Evolutionary conservation across 2,329 filamentous ascomycete genomes (phyloP), one percentile per base, ranked within the genome.

Genomic region (Whalleya microplaca): DNA sequence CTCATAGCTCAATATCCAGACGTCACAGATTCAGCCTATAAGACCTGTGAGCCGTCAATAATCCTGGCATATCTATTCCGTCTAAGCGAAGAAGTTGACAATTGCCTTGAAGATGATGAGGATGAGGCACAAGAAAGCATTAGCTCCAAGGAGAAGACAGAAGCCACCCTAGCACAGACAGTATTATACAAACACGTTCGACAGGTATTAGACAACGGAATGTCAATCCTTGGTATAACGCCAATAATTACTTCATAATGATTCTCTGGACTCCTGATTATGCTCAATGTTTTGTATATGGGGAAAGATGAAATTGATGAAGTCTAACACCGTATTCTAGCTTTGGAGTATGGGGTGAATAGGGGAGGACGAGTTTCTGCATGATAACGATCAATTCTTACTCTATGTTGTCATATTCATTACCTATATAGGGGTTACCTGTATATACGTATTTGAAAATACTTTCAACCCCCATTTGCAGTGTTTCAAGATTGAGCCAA

Each of bases 21-120:
- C 59, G 80, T 85, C n/a, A 81, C 87, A 56, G 63, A 81, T 59
- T 84, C 86, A 66, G 85, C 85, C 3, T 74, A 81, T 69, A 87
- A 84, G 76, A 87, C 84, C 2, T 80, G 84, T 48, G 86, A 89
- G 69, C 86, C 86, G 0, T 79, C 84, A 19, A 87, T 84, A 0
- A 78, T 88, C 48, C 73, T 88, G 46, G 85, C 82, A 14, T 88
- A 88, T 68, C 76, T 89, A 44, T 60, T 57, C 14, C 55, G 52
- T 12, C 51, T 67, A 21, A 32, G 19, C 9, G 56, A 62, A 14
- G 58, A 63, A 20, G 16, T 62, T 12, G 27, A 21, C 7, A 56
- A 59, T 18, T 64, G 62, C 32, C 21, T 64, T 12, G 53, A 48
- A 7, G 61, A 59, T 12, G 48, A 56, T 5, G 59, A 63, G 6